Base-by-base conservation (phyloP, 331 rosid genomes). In the Stylosanthes scabra region DNA sequence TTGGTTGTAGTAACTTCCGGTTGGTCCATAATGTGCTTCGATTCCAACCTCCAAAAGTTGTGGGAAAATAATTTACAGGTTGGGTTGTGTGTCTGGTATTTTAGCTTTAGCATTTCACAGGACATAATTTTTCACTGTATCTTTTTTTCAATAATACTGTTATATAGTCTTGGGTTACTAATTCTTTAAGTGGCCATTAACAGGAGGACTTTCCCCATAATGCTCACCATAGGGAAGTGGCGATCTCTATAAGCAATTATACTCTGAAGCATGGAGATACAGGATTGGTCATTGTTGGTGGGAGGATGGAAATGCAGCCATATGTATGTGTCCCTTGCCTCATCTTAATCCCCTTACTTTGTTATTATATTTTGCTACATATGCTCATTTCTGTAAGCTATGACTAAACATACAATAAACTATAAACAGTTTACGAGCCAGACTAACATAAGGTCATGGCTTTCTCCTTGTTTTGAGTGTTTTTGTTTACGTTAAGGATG, bases 11-110 rank as follows among this genome's bases (percentile, higher is more conserved):
- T 95, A 50, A 95, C 99, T 6, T 92, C 98, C 0, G 99, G 94
- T 72, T 95, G 99, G 99, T 90, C 88, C 13, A 92, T 95, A 14
- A 88, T 95, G 99, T 95, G 99, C 81, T 95, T 92, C n/a, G 99
- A 95, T 81, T 92, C 96, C 76, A 95, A 95, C 83, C 96, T 90
- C 73, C 83, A 83, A 9, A 92, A 88, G 90, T 81, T 95, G 58
- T 95, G 99, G 99, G 97, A 95, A 76, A 86, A 83, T 54, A 90
- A 87, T 82, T 84, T 95, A 79, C 99, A 95, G 98, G 99, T 90
- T 61, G 66, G 87, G 87, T 66, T 65, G 72, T 28, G 16, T 12
- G 46, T 73, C 61, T 37, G 54, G 10, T 76, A 47, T 69, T 80
- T 54, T 64, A 50, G 75, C 3, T 57, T 14, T 25, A 62, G 9